phyloP scores from a whole-genome alignment of 106 monocot genomes.

The Hemerocallis citrina region DNA sequence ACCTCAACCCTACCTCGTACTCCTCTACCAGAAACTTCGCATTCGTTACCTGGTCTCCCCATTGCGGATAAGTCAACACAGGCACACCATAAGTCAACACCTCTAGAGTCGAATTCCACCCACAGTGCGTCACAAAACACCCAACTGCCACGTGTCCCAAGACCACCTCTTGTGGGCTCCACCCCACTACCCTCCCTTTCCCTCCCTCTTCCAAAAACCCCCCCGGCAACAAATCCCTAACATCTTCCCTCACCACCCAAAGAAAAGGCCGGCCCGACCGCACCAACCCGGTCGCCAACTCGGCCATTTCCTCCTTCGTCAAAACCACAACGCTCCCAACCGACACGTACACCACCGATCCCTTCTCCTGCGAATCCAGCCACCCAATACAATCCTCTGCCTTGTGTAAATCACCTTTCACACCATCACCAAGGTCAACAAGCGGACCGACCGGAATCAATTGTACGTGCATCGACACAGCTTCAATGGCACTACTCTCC shows the following conservation, averaged over 20 bases:
- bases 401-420: constrained; percentile 24
- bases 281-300: constrained; percentile 47
- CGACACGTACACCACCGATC: constrained; percentile 61
- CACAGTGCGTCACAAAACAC: constrained; percentile 71
- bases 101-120: constrained; percentile 73
- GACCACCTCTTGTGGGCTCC: constrained; percentile 63
- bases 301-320: constrained; percentile 34
- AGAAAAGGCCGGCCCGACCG: constrained; percentile 40
- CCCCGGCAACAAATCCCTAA: constrained; percentile 23
- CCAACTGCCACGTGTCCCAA: constrained; percentile 29
- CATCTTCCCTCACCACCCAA: constrained; percentile 52
- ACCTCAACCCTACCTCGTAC: constrained; percentile 30
- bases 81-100: constrained; percentile 48
- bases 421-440: neutral
- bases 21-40: constrained; percentile 52
- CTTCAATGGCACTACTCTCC: constrained; percentile 27
- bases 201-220: constrained; percentile 42
- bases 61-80: constrained; percentile 48
- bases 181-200: constrained; percentile 34
- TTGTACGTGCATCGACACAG: constrained; percentile 4
- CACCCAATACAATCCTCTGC: constrained; percentile 38
- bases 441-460: constrained; percentile 46
- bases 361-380: constrained; percentile 37
- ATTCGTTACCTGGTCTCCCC: constrained; percentile 45
- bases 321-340: constrained; percentile 57